Percentiles rank a stretch among this genome's conserved stretches.
phyloP scores from a whole-genome alignment of 768 basidiomycete genomes.

The Rickenella mellea region DNA sequence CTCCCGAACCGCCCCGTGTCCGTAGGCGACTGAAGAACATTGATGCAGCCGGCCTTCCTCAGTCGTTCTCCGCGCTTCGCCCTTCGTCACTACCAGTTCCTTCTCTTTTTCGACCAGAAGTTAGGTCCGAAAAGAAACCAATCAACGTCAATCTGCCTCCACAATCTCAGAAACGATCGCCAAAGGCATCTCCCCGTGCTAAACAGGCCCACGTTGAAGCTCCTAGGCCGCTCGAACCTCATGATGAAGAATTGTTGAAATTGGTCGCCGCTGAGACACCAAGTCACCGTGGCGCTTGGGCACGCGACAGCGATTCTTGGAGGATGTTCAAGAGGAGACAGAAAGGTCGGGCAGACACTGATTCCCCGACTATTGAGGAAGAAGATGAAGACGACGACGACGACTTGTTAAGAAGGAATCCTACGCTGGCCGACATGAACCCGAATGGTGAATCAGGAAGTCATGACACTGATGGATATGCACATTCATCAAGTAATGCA shows the following conservation, averaged over 20 bases:
- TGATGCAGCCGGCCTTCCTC: constrained; percentile 34
- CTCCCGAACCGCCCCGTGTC: constrained; percentile 14
- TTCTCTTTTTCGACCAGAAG: constrained; percentile 37
- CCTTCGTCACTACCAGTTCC: constrained; percentile 63
- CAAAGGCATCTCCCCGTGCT: background rate
- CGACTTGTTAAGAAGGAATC: too few species aligned
- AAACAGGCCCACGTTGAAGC: background rate
- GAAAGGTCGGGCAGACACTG: constrained; percentile 15
- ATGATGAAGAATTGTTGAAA: constrained; percentile 45
- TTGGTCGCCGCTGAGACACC: constrained; percentile 63
- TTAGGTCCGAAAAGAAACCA: background rate
- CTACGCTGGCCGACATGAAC: constrained; percentile 11
- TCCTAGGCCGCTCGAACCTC: constrained; percentile 17
- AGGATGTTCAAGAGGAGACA: constrained; percentile 38
- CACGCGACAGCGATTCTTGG: constrained; percentile 54
- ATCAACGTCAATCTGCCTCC: background rate
- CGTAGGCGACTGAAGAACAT: constrained; percentile 15
- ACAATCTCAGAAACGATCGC: too few species aligned
- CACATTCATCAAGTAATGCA: too few species aligned
- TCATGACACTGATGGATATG: constrained; percentile 12
- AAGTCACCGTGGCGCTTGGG: constrained; percentile 67
- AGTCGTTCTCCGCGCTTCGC: constrained; percentile 50
- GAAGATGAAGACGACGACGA: constrained; percentile 22
- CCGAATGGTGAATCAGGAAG: constrained; percentile 12
- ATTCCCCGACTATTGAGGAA: constrained; percentile 25